Percentiles rank a stretch among this genome's conserved stretches.
Evolutionary conservation across 805 yeast genomes (phyloP).

Genomic region (Schwanniomyces pseudopolymorphus): DNA sequence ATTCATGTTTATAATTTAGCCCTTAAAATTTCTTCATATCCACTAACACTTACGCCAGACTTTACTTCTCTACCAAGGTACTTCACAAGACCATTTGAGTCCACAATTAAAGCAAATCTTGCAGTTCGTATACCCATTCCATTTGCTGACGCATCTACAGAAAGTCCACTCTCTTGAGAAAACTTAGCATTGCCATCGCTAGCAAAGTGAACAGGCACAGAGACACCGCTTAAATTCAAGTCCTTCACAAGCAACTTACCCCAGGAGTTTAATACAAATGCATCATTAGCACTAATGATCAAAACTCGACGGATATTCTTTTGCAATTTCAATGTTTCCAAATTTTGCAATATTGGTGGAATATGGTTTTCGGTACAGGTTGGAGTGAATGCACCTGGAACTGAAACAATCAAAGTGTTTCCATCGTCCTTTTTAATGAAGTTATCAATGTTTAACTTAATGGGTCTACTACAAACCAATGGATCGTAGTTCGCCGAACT

Average conservation of each 20-base stretch:
- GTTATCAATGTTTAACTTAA: conserved; percentile 32
- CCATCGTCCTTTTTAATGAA: conserved; percentile 22
- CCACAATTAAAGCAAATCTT: conserved; percentile 39
- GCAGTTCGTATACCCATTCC: conserved; percentile 41
- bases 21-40: conserved; percentile 34
- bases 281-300: conserved; percentile 41
- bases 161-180: conserved; percentile 26
- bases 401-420: conserved; percentile 34
- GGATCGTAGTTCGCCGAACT: conserved; percentile 23
- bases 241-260: conserved; percentile 38
- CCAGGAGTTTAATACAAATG: conserved; percentile 46
- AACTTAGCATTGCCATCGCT: conserved; percentile 39
- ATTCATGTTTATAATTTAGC: conserved; percentile 31
- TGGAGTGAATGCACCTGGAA: conserved; percentile 80
- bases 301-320: conserved; percentile 32
- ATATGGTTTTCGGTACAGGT: conserved; percentile 45
- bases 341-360: conserved; percentile 35
- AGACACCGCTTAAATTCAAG: conserved; percentile 14
- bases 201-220: conserved; percentile 35
- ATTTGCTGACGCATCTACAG: conserved; percentile 33
- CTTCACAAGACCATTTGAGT: conserved; percentile 23
- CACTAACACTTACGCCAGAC: conserved; percentile 32
- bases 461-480: conserved; percentile 36
- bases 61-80: conserved; percentile 37
- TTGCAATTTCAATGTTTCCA: conserved; percentile 25